Percentiles rank a stretch among this genome's conserved stretches.
These are phyloP conservation scores for Wallacemonas rigidus DNA, from an alignment of 208 protist species.

Conservation along the genomic window DNA sequence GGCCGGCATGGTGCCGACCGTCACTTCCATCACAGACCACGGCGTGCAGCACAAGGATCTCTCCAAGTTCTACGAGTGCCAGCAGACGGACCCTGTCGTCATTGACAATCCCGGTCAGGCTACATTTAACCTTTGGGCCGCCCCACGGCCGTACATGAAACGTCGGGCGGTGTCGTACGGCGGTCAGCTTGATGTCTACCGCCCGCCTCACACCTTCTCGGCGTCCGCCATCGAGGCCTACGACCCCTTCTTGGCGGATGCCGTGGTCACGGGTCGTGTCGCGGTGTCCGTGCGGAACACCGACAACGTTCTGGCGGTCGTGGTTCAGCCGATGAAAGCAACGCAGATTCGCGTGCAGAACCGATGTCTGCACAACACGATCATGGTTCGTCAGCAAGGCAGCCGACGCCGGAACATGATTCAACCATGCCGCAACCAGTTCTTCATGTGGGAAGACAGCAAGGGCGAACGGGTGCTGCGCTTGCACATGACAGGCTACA, in stretches of 20 bases:
- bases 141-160: constrained; percentile 38
- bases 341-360: constrained; percentile 82
- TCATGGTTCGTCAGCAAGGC: constrained; percentile 72
- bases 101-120: constrained; percentile 65
- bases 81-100: constrained; percentile 57
- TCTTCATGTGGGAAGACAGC: constrained; percentile 81
- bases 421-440: constrained; percentile 68
- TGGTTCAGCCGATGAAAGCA: constrained; percentile 48
- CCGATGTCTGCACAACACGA: constrained; percentile 36
- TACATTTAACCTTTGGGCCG: constrained; percentile 77
- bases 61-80: constrained; percentile 58
- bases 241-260: constrained; percentile 31
- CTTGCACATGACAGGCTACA: constrained; percentile 65
- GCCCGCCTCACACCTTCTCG: constrained; percentile 9
- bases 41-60: constrained; percentile 43
- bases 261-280: constrained; percentile 74
- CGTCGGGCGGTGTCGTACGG: constrained; percentile 47
- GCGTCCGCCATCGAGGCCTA: constrained; percentile 23
- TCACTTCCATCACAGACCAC: constrained; percentile 34
- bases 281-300: constrained; percentile 57
- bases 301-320: constrained; percentile 64
- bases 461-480: constrained; percentile 50
- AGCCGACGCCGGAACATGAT: constrained; percentile 59
- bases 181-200: constrained; percentile 32
- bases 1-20: constrained; percentile 53